Percentiles rank a stretch among this genome's conserved stretches.
Conservation (phyloP, 805 yeast species). For the Grigorovia transvaalensis region DNA sequence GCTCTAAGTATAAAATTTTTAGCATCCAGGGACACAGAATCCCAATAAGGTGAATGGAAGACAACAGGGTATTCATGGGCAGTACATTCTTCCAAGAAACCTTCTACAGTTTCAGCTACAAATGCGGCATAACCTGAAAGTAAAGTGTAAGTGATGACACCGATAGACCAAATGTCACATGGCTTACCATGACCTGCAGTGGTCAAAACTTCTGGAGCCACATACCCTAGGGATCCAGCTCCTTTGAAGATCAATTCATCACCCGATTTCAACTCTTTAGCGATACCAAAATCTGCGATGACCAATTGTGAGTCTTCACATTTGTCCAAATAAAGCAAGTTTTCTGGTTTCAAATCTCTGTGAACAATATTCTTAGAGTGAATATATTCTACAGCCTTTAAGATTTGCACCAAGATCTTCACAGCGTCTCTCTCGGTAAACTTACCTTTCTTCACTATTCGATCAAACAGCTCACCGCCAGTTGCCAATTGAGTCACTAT, state of each 20-base stretch:
- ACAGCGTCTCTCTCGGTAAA: constrained; percentile 88
- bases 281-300: constrained; percentile 93
- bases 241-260: constrained; percentile 56
- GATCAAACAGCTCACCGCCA: constrained; percentile 89
- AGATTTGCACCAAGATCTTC: constrained; percentile 56
- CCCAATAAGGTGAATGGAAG: constrained; percentile 85
- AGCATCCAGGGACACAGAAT: constrained; percentile 67
- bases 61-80: constrained; percentile 59
- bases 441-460: constrained; percentile 69
- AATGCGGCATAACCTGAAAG: constrained; percentile 91
- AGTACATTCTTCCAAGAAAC: constrained; percentile 70
- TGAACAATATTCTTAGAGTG: constrained; percentile 77
- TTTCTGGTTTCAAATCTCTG: constrained; percentile 91
- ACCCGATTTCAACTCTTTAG: constrained; percentile 54
- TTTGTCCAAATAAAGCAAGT: constrained; percentile 55
- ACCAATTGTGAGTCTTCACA: constrained; percentile 61
- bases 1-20: constrained; percentile 64
- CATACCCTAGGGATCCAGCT: constrained; percentile 93
- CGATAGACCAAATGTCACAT: constrained; percentile 93
- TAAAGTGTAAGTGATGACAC: constrained; percentile 83
- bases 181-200: constrained; percentile 87
- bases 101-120: constrained; percentile 69
- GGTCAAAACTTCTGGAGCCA: constrained; percentile 87
- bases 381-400: constrained; percentile 68
- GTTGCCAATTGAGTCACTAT: constrained; percentile 90